Conservation (phyloP, 352 stramenopile genomes). For the Phytophthora niederhauseri region DNA sequence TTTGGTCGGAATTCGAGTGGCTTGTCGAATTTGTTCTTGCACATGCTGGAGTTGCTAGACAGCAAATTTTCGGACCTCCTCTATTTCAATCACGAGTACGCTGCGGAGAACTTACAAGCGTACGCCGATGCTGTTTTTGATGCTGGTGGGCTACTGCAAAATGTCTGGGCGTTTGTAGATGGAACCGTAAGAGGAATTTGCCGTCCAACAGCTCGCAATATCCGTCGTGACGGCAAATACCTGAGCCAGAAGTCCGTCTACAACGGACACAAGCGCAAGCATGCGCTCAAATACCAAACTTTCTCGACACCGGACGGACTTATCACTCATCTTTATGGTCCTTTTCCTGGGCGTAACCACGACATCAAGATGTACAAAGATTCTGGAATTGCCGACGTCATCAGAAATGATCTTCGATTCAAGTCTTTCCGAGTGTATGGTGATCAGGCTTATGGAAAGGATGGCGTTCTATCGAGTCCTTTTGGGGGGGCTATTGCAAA, state of each 20-base stretch:
- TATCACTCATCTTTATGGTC: too few species aligned
- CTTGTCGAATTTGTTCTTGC: constrained; percentile 20
- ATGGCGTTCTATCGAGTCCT: too few species aligned
- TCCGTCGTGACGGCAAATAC: constrained; percentile 2
- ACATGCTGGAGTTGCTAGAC: constrained; percentile 8
- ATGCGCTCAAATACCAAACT: neutral
- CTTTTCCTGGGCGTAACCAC: too few species aligned
- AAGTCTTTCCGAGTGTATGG: too few species aligned
- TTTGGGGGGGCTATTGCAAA: too few species aligned
- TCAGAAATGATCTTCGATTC: too few species aligned
- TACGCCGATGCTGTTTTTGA: constrained; percentile 25
- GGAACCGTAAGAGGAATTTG: constrained; percentile 24
- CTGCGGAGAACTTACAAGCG: constrained; percentile 1
- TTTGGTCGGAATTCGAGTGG: constrained; percentile 15
- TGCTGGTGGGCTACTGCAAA: constrained; percentile 4
- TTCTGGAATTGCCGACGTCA: too few species aligned
- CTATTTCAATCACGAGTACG: constrained; percentile 9
- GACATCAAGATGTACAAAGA: too few species aligned
- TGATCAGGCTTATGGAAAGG: too few species aligned
- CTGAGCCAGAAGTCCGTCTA: constrained; percentile 27
- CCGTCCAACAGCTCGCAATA: constrained; percentile 1
- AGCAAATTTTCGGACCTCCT: constrained; percentile 1
- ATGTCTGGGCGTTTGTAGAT: constrained; percentile 21
- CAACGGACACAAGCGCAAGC: constrained; percentile 33
- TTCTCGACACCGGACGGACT: too few species aligned